phyloP scores from a whole-genome alignment of 208 protist species.

The Entamoeba invadens region DNA sequence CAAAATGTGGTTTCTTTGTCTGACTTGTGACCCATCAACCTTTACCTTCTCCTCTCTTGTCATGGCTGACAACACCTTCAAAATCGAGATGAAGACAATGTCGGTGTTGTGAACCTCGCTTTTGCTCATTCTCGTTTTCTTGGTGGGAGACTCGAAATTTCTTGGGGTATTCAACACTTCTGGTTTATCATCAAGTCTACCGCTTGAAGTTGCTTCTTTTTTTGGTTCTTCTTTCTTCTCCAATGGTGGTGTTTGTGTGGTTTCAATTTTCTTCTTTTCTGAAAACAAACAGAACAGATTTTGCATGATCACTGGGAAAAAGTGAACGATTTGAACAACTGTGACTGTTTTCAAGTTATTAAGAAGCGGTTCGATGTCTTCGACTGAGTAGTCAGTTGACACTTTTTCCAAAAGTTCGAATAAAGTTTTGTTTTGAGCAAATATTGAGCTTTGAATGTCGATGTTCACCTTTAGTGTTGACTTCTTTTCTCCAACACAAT shows the following conservation, averaged over 20 bases:
- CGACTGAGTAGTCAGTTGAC: not conserved
- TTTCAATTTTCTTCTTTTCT: not conserved
- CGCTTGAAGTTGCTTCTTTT: not conserved
- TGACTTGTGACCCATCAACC: too few species aligned
- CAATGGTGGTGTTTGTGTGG: not conserved
- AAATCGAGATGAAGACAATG: not conserved
- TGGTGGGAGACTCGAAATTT: not conserved
- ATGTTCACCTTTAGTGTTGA: not conserved
- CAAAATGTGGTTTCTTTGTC: not conserved
- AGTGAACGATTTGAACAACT: not conserved
- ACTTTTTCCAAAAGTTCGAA: not conserved
- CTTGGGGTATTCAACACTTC: not conserved
- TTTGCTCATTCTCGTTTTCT: too few species aligned
- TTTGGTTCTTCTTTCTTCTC: not conserved
- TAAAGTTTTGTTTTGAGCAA: not conserved
- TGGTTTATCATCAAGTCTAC: not conserved
- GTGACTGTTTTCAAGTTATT: not conserved
- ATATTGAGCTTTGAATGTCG: not conserved
- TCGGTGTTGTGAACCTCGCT: too few species aligned
- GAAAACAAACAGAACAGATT: not conserved
- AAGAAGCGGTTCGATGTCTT: not conserved
- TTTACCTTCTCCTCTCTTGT: not conserved
- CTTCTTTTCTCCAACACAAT: not conserved
- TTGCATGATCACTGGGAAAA: not conserved
- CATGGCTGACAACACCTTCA: not conserved